phyloP scores from a whole-genome alignment of 768 basidiomycete species.

The Tricholoma sp. region DNA sequence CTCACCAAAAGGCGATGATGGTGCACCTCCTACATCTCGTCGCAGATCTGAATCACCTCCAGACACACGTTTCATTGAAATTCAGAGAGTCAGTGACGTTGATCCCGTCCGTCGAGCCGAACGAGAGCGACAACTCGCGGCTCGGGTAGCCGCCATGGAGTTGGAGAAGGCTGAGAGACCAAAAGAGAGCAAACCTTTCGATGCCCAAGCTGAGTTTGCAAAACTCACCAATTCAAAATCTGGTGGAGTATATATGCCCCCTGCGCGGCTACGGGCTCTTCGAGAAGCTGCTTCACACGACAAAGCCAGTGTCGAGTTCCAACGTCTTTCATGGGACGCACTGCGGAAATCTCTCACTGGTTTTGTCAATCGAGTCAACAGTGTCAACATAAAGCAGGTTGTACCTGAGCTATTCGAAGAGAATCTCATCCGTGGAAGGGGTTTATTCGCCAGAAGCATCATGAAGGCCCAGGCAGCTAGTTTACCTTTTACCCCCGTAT shows the following conservation, averaged over 20 bases:
- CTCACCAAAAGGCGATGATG: constrained; percentile 32
- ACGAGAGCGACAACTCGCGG: constrained; percentile 75
- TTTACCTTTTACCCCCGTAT: constrained; percentile 96
- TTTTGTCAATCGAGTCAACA: constrained; percentile 99
- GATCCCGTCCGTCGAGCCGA: constrained; percentile 74
- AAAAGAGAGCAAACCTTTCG: constrained; percentile 49
- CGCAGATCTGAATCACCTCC: constrained; percentile 42
- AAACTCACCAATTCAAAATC: constrained; percentile 78
- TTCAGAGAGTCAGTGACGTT: constrained; percentile 53
- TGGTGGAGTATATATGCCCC: constrained; percentile 96
- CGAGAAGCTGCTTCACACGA: constrained; percentile 79
- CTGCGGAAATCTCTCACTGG: constrained; percentile 96
- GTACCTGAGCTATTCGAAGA: constrained; percentile 89
- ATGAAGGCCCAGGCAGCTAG: constrained; percentile 99
- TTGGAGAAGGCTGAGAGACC: constrained; percentile 57
- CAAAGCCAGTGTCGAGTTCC: constrained; percentile 85
- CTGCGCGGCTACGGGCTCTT: constrained; percentile 86
- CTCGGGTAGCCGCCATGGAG: constrained; percentile 63
- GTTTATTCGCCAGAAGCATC: constrained; percentile 87
- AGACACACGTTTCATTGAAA: constrained; percentile 18
- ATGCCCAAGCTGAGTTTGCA: constrained; percentile 83
- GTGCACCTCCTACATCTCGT: constrained; percentile 39
- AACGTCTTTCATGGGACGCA: constrained; percentile 96
- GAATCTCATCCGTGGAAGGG: constrained; percentile 90
- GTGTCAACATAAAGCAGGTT: constrained; percentile 92